These are phyloP conservation scores for Uronychia setigera DNA, from an alignment of 73 alveolate genomes.

Conservation along the genomic window DNA sequence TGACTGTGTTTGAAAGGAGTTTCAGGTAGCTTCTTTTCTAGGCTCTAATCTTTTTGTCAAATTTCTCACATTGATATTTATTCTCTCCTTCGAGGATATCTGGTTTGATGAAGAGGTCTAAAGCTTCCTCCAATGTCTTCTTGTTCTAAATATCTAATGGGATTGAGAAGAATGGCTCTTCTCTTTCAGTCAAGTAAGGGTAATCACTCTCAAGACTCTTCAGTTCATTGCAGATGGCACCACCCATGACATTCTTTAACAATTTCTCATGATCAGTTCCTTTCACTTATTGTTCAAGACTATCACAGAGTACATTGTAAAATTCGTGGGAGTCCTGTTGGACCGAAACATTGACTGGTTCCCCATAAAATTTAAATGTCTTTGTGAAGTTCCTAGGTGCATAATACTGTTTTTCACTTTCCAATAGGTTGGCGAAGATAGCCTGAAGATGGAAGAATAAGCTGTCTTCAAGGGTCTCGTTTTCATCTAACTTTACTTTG, in stretches of 20 bases:
- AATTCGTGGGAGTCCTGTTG: conserved; percentile 98
- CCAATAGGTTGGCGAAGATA: conserved; percentile 88
- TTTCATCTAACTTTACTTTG: conserved; percentile 44
- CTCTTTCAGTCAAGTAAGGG: conserved; percentile 86
- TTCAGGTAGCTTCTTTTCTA: conserved; percentile 76
- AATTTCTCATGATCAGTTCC: conserved; percentile 71
- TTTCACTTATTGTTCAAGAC: conserved; percentile 84
- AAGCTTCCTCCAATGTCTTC: conserved; percentile 85
- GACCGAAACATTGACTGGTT: conserved; percentile 85
- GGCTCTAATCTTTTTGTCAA: conserved; percentile 71
- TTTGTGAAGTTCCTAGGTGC: conserved; percentile 88
- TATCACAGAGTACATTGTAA: conserved; percentile 89
- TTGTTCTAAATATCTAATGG: conserved; percentile 92
- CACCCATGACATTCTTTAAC: conserved; percentile 87
- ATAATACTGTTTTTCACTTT: conserved; percentile 90
- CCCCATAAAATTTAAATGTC: conserved; percentile 80
- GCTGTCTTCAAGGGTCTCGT: conserved; percentile 57
- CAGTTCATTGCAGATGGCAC: conserved; percentile 87
- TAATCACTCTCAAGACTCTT: conserved; percentile 81
- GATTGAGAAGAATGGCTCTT: conserved; percentile 90
- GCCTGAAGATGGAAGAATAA: conserved; percentile 87
- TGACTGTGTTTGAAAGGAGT: conserved; percentile 73
- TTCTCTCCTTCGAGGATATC: conserved; percentile 90
- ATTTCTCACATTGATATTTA: conserved; percentile 75
- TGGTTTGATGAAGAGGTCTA: conserved; percentile 81